Evolutionary conservation across 495 filamentous ascomycete genomes (phyloP).

Genomic region (Ascobolus immersus): DNA sequence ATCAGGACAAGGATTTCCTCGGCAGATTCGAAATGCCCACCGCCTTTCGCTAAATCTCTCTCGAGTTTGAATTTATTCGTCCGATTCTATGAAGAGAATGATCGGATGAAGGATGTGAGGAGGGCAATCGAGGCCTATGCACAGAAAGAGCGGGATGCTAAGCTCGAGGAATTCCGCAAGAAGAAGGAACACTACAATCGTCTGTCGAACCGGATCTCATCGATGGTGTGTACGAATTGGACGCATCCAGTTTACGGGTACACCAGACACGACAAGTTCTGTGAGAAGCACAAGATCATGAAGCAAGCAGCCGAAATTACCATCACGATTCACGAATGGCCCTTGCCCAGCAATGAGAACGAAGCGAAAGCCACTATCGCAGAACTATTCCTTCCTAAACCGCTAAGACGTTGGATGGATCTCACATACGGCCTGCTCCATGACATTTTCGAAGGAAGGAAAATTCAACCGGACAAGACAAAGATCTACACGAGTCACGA

Average conservation of each 20-base stretch:
- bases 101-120: constrained; percentile 19
- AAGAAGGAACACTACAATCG: constrained; percentile 17
- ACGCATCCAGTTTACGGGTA: no score
- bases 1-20: constrained; percentile 14
- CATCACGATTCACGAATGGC: constrained; percentile 36
- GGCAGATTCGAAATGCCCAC: constrained; percentile 2
- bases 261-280: neutral
- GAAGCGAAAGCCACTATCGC: constrained; percentile 23
- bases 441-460: no score
- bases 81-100: constrained; percentile 26
- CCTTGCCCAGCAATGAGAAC: constrained; percentile 20
- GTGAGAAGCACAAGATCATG: constrained; percentile 15
- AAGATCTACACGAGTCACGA: no score
- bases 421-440: no score
- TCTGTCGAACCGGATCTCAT: constrained; percentile 11
- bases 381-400: no score
- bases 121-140: constrained; percentile 20
- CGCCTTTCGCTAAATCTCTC: constrained; percentile 18
- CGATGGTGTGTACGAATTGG: no score
- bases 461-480: no score
- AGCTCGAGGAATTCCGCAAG: constrained; percentile 20
- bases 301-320: constrained; percentile 16
- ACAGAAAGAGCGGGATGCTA: constrained; percentile 13
- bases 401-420: no score
- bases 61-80: constrained; percentile 26